A percentile compares a stretch with the other conserved stretches of the same genome.
These are phyloP conservation scores for Porcisia hertigi DNA, from an alignment of 208 protist genomes.

Conservation along the genomic window DNA sequence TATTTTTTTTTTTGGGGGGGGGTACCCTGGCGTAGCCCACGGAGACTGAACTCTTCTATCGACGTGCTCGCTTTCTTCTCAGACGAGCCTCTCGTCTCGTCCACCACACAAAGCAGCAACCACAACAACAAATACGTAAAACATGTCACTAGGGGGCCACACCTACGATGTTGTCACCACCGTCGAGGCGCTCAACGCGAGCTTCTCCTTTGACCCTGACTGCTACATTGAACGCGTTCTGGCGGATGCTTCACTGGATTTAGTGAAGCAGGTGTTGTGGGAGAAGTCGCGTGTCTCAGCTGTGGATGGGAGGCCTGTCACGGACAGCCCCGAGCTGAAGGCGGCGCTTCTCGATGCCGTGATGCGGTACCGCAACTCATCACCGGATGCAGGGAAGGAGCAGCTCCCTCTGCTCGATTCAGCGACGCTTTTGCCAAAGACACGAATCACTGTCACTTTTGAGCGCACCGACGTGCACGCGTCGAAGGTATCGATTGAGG, in stretches of 20 bases:
- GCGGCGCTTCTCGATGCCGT: conserved; percentile 35
- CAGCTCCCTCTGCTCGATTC: not conserved
- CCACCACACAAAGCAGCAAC: not conserved
- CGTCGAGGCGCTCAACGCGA: conserved; percentile 49
- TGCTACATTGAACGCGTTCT: conserved; percentile 58
- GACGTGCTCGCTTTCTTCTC: too few species aligned
- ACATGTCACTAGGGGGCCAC: conserved; percentile 7
- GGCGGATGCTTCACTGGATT: conserved; percentile 28
- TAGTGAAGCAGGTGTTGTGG: conserved; percentile 21
- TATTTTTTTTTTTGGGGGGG: not conserved
- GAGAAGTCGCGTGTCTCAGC: conserved; percentile 44
- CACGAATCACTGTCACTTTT: conserved; percentile 39
- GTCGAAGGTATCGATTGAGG: conserved; percentile 45
- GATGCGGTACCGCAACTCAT: conserved; percentile 14
- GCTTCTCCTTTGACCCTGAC: conserved; percentile 58
- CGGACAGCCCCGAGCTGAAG: conserved; percentile 62
- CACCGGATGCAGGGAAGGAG: not conserved
- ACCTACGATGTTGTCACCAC: conserved; percentile 40
- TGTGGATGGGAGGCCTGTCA: conserved; percentile 47
- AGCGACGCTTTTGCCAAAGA: conserved; percentile 16
- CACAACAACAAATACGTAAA: not conserved
- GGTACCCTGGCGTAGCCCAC: not conserved
- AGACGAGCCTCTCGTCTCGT: not conserved
- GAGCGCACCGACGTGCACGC: conserved; percentile 37
- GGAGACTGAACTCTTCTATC: too few species aligned